Conservation (phyloP, 176 grass and related monocot species). For the Bonia amplexicaulis region DNA sequence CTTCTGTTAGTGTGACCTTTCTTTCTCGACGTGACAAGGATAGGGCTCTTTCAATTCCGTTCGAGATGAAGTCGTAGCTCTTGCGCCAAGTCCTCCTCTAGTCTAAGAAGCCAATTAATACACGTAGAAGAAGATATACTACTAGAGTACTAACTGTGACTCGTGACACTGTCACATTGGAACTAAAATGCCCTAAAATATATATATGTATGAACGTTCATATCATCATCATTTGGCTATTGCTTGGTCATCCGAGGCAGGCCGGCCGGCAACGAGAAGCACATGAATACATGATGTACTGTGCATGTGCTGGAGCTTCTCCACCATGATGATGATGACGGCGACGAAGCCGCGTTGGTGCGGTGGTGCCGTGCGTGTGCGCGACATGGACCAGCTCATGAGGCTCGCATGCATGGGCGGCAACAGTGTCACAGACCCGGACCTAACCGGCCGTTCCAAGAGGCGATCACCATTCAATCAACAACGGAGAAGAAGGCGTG, state of each 20-base stretch:
- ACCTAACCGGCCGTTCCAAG: background rate
- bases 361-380: background rate
- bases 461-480: background rate
- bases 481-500: background rate
- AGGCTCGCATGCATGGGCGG: slow-evolving; percentile 12
- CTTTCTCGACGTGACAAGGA: slow-evolving; percentile 18
- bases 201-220: too few species aligned
- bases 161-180: background rate
- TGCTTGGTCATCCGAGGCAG: background rate
- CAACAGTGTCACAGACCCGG: background rate
- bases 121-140: background rate
- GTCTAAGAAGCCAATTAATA: slow-evolving; percentile 13
- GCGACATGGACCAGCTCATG: slow-evolving; percentile 32
- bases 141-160: background rate
- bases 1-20: background rate
- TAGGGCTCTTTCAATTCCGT: background rate
- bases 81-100: slow-evolving; percentile 9
- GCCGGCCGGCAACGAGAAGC: background rate
- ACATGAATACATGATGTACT: background rate
- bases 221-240: background rate
- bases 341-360: background rate
- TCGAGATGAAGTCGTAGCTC: slow-evolving; percentile 2
- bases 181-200: background rate
- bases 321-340: background rate
- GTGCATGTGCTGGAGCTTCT: background rate